A percentile compares a stretch with the other conserved stretches of the same genome.
Conservation (phyloP, 228 moss, liverwort and hornwort genomes). For the Sphagnum fallax region DNA sequence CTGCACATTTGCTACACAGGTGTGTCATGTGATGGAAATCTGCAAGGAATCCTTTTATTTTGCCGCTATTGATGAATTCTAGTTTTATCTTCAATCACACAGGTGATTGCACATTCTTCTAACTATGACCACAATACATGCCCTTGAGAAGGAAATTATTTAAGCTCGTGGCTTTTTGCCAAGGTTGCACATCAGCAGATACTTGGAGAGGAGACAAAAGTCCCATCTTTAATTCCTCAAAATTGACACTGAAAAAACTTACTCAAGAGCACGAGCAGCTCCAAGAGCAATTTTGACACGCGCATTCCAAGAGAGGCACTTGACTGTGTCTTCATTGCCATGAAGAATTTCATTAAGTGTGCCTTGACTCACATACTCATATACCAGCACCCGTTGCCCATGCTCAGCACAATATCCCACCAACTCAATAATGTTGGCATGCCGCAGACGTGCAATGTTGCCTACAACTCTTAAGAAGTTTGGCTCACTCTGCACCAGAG, state of each 20-base stretch:
- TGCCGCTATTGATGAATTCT: too few species aligned
- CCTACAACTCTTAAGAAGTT: constrained; percentile 59
- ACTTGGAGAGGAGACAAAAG: too few species aligned
- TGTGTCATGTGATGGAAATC: too few species aligned
- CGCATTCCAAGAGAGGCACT: constrained; percentile 54
- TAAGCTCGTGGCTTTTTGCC: too few species aligned
- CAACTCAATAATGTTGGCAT: constrained; percentile 50
- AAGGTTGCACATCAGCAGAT: too few species aligned
- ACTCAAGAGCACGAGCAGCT: constrained; percentile 67
- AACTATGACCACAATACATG: too few species aligned
- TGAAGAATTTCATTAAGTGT: constrained; percentile 57
- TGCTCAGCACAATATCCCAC: constrained; percentile 65
- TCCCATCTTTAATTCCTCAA: too few species aligned
- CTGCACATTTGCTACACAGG: constrained; percentile 12
- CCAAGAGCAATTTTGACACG: constrained; percentile 71
- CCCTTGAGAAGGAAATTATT: too few species aligned
- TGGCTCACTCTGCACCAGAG: constrained; percentile 58
- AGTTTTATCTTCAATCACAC: too few species aligned
- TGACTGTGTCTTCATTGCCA: constrained; percentile 20
- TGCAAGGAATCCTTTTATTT: too few species aligned
- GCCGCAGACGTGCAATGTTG: constrained; percentile 47
- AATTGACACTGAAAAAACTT: constrained; percentile 4
- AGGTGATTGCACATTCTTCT: too few species aligned
- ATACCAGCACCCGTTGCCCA: constrained; percentile 53
- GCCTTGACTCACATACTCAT: constrained; percentile 46